These are phyloP conservation scores for Gossypium schwendimanii DNA, from an alignment of 441 rosid genomes.

Conservation along the genomic window DNA sequence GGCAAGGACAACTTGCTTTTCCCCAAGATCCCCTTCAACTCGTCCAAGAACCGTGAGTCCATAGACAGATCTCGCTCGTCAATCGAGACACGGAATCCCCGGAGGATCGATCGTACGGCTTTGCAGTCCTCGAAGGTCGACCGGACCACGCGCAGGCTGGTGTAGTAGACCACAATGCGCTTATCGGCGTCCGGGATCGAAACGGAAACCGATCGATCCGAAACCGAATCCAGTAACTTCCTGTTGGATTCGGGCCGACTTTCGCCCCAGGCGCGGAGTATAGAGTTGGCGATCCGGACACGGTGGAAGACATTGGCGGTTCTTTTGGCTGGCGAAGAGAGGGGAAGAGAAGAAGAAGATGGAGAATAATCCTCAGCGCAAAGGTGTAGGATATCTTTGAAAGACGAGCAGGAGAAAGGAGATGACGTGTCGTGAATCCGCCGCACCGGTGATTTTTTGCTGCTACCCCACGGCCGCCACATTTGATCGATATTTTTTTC, in stretches of 20 bases:
- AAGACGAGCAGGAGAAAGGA: constrained; percentile 33
- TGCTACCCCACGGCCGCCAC: constrained; percentile 62
- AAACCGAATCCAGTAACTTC: neutral
- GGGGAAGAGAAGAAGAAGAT: constrained; percentile 7
- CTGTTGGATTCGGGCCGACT: neutral
- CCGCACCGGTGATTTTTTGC: constrained; percentile 36
- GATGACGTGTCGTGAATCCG: constrained; percentile 36
- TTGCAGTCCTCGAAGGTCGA: constrained; percentile 49
- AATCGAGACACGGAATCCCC: constrained; percentile 45
- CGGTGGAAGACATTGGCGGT: constrained; percentile 37
- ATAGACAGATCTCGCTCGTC: constrained; percentile 72
- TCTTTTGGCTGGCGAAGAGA: constrained; percentile 13
- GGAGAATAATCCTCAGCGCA: constrained; percentile 26
- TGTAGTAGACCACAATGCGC: constrained; percentile 52
- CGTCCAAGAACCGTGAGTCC: constrained; percentile 46
- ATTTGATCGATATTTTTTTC: constrained; percentile 27
- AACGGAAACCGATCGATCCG: constrained; percentile 21
- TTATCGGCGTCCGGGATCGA: constrained; percentile 49
- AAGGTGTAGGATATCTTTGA: constrained; percentile 53
- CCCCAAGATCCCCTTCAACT: constrained; percentile 37
- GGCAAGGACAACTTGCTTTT: constrained; percentile 34
- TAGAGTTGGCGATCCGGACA: constrained; percentile 33
- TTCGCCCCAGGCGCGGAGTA: constrained; percentile 34
- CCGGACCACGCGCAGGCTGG: constrained; percentile 54
- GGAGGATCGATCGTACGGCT: constrained; percentile 47